Evolutionary conservation across 225 moss, liverwort and hornwort species (phyloP).

Genomic region (Takakia lepidozioides): DNA sequence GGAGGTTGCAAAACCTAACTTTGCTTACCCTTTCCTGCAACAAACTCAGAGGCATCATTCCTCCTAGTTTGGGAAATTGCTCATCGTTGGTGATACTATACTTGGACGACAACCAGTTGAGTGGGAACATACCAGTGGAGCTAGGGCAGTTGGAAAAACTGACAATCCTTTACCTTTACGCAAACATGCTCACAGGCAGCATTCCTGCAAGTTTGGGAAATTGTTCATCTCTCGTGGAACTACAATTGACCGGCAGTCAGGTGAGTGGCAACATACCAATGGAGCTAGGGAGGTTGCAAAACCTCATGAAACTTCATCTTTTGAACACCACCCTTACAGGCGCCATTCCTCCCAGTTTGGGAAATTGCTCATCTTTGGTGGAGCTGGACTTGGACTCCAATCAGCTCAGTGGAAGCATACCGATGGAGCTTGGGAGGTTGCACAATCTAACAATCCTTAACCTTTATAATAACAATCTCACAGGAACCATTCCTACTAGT

Average conservation of each 20-base stretch:
- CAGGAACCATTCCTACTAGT: too few species aligned
- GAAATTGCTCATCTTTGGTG: too few species aligned
- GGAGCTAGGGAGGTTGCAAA: constrained; percentile 42
- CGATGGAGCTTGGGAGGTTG: too few species aligned
- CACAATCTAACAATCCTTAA: too few species aligned
- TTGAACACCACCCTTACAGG: constrained; percentile 51
- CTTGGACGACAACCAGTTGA: constrained; percentile 21
- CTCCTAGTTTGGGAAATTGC: too few species aligned
- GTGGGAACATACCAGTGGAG: constrained; percentile 26
- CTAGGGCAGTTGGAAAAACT: constrained; percentile 23
- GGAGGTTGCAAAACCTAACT: neutral
- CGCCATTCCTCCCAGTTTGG: too few species aligned
- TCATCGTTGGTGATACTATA: constrained; percentile 8
- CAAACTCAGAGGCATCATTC: too few species aligned
- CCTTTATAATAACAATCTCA: too few species aligned
- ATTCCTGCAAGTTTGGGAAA: constrained; percentile 34
- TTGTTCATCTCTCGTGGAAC: constrained; percentile 35
- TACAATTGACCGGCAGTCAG: constrained; percentile 62
- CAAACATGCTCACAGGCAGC: constrained; percentile 38
- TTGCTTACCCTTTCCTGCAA: too few species aligned
- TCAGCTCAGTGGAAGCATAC: too few species aligned
- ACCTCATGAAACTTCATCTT: constrained; percentile 51
- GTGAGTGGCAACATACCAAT: constrained; percentile 63
- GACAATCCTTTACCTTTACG: constrained; percentile 26
- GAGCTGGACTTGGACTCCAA: too few species aligned